Conservation (phyloP, 2,329 filamentous ascomycete species). For the Trichoderma polysporum region DNA sequence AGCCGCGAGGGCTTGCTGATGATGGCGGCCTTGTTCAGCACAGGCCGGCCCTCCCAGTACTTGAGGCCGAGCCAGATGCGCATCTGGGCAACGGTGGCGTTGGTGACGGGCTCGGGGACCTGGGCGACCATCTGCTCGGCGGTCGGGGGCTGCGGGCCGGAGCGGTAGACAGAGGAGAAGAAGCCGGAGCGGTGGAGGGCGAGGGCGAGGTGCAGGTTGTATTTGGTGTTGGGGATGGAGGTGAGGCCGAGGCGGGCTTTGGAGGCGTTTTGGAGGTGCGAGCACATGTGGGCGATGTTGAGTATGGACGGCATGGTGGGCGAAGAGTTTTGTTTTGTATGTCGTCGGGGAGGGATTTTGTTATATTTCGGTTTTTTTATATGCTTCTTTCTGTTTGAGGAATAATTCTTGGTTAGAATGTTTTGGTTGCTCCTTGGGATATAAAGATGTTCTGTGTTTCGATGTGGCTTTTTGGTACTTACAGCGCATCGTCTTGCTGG, state of each 20-base stretch:
- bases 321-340: background rate
- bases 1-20: constrained; percentile 73
- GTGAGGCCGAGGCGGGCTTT: constrained; percentile 81
- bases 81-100: constrained; percentile 68
- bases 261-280: constrained; percentile 86
- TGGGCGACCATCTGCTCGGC: constrained; percentile 45
- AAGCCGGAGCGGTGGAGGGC: constrained; percentile 82
- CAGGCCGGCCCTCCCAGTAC: constrained; percentile 81
- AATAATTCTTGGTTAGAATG: background rate
- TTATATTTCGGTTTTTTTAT: too few relatives aligned
- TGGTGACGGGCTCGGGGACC: constrained; percentile 60
- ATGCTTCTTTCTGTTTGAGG: background rate
- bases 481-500: background rate
- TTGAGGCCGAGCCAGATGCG: constrained; percentile 88
- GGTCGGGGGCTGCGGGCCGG: constrained; percentile 56
- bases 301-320: constrained; percentile 53
- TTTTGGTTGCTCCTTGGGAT: background rate
- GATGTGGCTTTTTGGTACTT: background rate
- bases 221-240: constrained; percentile 75
- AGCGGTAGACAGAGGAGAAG: constrained; percentile 74
- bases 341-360: background rate
- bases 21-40: constrained; percentile 64
- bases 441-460: background rate
- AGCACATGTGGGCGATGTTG: constrained; percentile 77
- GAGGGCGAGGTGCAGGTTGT: constrained; percentile 73